A percentile compares a stretch with the other conserved stretches of the same genome.
These are phyloP conservation scores for Filobasidium uniguttulatum DNA, from an alignment of 1,284 basidiomycete species.

Conservation along the genomic window DNA sequence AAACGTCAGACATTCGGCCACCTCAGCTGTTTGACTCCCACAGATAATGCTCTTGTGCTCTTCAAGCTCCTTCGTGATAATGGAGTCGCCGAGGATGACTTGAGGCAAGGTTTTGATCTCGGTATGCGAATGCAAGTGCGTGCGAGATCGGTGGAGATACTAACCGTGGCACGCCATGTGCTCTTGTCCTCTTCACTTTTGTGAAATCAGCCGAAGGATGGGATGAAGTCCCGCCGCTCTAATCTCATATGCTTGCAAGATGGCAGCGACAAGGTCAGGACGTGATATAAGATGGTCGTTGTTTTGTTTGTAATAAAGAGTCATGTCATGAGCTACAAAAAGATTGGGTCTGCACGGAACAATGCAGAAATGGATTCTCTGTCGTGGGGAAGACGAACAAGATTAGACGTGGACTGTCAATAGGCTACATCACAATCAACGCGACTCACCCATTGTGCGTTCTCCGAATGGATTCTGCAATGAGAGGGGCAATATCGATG, in stretches of 20 bases:
- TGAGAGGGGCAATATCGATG: constrained; percentile 76
- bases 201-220: constrained; percentile 4
- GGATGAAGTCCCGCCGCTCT: constrained; percentile 5
- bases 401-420: background rate
- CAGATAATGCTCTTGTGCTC: constrained; percentile 30
- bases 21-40: background rate
- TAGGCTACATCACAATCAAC: background rate
- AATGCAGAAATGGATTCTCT: constrained; percentile 16
- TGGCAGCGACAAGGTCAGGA: too few species aligned
- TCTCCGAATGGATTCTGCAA: constrained; percentile 88
- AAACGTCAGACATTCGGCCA: too few species aligned
- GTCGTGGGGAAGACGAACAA: background rate
- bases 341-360: constrained; percentile 20
- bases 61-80: constrained; percentile 18
- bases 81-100: constrained; percentile 18
- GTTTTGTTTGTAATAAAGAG: too few species aligned
- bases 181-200: background rate
- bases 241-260: background rate
- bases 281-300: too few species aligned
- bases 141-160: too few species aligned
- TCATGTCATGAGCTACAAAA: too few species aligned
- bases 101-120: constrained; percentile 24
- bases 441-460: constrained; percentile 80
- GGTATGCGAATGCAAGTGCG: too few species aligned
- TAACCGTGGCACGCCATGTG: too few species aligned